Evolutionary conservation across 2,329 filamentous ascomycete species (phyloP).

Genomic region (Xylaria digitata): DNA sequence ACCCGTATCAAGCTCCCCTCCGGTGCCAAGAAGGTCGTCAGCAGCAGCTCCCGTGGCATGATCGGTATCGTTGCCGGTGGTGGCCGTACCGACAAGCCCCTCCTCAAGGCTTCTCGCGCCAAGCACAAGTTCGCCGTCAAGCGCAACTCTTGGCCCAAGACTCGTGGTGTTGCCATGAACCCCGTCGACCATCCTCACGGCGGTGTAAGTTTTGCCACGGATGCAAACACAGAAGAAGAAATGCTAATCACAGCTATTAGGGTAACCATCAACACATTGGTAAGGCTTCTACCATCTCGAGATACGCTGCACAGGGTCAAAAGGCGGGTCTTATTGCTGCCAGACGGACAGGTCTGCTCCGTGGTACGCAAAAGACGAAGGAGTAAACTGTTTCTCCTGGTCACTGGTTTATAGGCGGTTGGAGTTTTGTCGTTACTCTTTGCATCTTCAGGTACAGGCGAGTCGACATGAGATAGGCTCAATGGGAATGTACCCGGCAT

Average conservation of each 20-base stretch:
- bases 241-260: constrained; percentile 61
- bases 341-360: constrained; percentile 98
- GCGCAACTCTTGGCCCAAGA: constrained; percentile 99
- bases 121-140: constrained; percentile 99
- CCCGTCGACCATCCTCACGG: constrained; percentile 99
- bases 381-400: constrained; percentile 71
- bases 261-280: constrained; percentile 99
- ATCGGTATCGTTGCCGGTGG: constrained; percentile 99
- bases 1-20: constrained; percentile 99
- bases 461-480: constrained; percentile 54
- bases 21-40: constrained; percentile 98
- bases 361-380: constrained; percentile 99
- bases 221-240: constrained; percentile 30
- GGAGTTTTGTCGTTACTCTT: constrained; percentile 73
- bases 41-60: constrained; percentile 94
- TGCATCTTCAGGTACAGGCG: constrained; percentile 65
- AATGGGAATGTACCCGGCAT: constrained; percentile 54
- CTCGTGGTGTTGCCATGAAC: constrained; percentile 99
- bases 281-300: constrained; percentile 99
- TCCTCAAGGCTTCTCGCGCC: constrained; percentile 98
- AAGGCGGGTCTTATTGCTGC: constrained; percentile 99
- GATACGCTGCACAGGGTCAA: constrained; percentile 97
- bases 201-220: constrained; percentile 70
- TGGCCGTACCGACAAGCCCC: constrained; percentile 99
- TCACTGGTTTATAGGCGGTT: constrained; percentile 64